A percentile compares a stretch with the other conserved stretches of the same genome.
Conservation (phyloP, 1,284 basidiomycete species). For the Cutaneotrichosporon sp. region DNA sequence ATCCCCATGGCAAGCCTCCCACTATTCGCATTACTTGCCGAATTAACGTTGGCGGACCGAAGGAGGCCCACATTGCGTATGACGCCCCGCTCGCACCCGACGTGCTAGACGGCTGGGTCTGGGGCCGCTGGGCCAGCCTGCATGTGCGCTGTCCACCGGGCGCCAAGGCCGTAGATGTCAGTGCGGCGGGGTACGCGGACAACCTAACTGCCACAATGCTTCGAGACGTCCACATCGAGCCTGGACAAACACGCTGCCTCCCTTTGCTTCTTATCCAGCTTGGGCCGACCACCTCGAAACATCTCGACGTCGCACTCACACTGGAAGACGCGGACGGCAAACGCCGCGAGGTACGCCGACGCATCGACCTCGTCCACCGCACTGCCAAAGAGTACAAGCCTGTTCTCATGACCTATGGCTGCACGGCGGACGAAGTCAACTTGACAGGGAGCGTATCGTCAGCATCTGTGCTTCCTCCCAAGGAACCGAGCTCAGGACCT, state of each 20-base stretch:
- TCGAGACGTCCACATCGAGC: background rate
- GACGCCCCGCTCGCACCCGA: constrained; percentile 22
- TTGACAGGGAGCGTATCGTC: too few species aligned
- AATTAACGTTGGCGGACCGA: constrained; percentile 15
- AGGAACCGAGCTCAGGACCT: background rate
- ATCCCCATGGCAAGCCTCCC: constrained; percentile 30
- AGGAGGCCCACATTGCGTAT: constrained; percentile 3
- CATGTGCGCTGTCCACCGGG: constrained; percentile 16
- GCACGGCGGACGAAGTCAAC: too few species aligned
- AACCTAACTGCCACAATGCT: background rate
- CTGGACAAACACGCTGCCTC: constrained; percentile 13
- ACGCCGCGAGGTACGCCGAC: too few species aligned
- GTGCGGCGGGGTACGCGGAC: background rate
- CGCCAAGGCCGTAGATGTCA: constrained; percentile 1
- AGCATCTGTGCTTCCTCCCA: too few species aligned
- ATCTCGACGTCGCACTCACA: background rate
- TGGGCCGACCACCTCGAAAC: background rate
- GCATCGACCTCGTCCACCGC: background rate
- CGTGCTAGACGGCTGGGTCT: constrained; percentile 30
- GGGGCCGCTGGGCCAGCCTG: constrained; percentile 32
- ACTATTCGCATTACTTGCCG: constrained; percentile 28
- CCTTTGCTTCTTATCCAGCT: constrained; percentile 3
- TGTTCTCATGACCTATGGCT: too few species aligned
- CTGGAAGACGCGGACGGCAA: background rate
- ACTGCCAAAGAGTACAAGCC: background rate